Evolutionary conservation across 2,329 filamentous ascomycete species (phyloP), one percentile per base, ranked within the genome.

Genomic region (Colletotrichum nymphaeae): DNA sequence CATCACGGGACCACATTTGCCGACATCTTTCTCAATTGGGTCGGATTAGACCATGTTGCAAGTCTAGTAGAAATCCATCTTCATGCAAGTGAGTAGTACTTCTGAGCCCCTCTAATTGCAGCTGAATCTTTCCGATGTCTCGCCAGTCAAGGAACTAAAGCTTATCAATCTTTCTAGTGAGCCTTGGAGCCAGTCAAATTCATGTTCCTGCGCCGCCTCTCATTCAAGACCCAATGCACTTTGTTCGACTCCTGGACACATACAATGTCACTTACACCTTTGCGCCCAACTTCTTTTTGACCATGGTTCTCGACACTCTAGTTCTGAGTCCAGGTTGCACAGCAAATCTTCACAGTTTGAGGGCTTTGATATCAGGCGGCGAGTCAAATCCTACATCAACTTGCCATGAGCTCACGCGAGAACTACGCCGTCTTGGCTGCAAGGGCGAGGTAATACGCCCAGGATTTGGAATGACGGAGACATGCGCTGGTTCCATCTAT

Each of bases 1-100:
- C 69, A 76, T 59, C 71, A 73, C 35, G 14, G 78, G 80, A 9
- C 79, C 79, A 2, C 77, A 78, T 0, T 58, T 73, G 4, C 78
- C 80, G 9, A 74, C 81, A 9, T 76, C 83, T 83, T 86, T 49
- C 76, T 89, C 4, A 87, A 85, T 72, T 89, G 87, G 87, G 83
- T 88, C 16, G 83, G 83, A 0, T 78, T 90, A 8, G 88, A 91
- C 73, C 89, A 91, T 70, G 87, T 89, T 11, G 89, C 86, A 0
- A 84, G 80, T 71, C 78, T 91, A 3, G 79, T 82, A 1, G 86
- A 91, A 64, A 84, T 87, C 19, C 89, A 91, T 75, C 76, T 91
- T 0, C 84, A 84, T 16, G 86, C 88, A 1, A 76, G 65, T 68
- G 53, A 24, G 65, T 5, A 22, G 1, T 35, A 35, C 32, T 11